phyloP scores from a whole-genome alignment of 305 asterid genomes.

The Solanum hybrid region DNA sequence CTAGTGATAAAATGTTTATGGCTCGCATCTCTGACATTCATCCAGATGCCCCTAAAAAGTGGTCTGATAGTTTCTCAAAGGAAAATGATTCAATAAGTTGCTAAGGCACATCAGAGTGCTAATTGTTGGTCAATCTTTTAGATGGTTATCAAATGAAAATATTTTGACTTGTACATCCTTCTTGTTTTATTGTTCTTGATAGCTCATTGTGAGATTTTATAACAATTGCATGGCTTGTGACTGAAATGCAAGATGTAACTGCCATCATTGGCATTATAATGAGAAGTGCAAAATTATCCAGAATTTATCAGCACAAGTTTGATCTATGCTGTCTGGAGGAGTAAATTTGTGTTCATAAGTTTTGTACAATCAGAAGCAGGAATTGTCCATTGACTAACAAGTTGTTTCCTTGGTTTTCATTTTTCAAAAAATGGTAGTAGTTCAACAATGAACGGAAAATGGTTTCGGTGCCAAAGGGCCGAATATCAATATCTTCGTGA shows the following conservation, averaged over 20 bases:
- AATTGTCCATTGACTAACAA: neutral
- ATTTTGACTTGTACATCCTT: neutral
- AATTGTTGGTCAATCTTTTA: neutral
- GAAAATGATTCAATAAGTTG: neutral
- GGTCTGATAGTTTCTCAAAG: slow-evolving; percentile 24
- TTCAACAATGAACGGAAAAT: neutral
- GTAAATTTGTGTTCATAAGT: neutral
- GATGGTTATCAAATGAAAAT: neutral
- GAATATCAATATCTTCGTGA: neutral
- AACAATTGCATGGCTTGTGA: neutral
- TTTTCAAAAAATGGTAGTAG: neutral
- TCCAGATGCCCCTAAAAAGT: slow-evolving; percentile 36
- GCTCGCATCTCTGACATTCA: slow-evolving; percentile 40
- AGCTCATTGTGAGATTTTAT: neutral
- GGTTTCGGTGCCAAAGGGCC: neutral
- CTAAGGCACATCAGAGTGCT: neutral
- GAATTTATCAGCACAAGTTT: neutral
- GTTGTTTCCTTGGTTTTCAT: neutral
- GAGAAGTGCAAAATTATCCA: neutral
- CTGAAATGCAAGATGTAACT: neutral
- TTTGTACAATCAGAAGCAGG: neutral
- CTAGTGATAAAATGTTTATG: slow-evolving; percentile 43
- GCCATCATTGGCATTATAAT: neutral
- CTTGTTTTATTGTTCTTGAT: neutral
- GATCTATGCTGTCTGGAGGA: neutral